Evolutionary conservation across 192 early-diverging fungal species (phyloP).

Genomic region (Piromyces sp.): DNA sequence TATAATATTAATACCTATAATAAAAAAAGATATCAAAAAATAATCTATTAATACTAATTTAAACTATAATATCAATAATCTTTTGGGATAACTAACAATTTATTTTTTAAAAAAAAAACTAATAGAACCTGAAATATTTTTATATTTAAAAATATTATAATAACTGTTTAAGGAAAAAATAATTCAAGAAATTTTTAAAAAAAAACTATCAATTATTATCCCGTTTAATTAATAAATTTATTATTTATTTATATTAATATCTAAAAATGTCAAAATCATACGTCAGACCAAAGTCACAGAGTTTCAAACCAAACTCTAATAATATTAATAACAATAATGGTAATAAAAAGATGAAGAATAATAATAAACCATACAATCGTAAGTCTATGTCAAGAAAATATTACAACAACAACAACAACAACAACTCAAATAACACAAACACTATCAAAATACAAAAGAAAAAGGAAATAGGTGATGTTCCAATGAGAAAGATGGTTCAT

Average conservation of each 20-base stretch:
- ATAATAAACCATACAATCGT: neutral
- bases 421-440: neutral
- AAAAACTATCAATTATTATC: neutral
- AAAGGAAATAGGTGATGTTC: neutral
- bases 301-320: neutral
- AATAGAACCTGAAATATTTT: neutral
- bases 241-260: neutral
- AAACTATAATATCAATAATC: neutral
- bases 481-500: neutral
- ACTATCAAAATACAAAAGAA: neutral
- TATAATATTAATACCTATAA: neutral
- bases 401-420: neutral
- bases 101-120: neutral
- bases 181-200: neutral
- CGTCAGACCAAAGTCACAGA: neutral
- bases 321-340: neutral
- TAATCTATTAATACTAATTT: neutral
- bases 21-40: neutral
- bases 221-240: too few relatives aligned
- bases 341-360: neutral
- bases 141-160: neutral
- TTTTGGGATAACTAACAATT: neutral
- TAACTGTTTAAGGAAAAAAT: too few relatives aligned
- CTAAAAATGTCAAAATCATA: neutral
- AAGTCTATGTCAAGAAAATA: neutral